Base-by-base conservation (phyloP, 2,329 filamentous ascomycete species). In the Didymella glomerata region DNA sequence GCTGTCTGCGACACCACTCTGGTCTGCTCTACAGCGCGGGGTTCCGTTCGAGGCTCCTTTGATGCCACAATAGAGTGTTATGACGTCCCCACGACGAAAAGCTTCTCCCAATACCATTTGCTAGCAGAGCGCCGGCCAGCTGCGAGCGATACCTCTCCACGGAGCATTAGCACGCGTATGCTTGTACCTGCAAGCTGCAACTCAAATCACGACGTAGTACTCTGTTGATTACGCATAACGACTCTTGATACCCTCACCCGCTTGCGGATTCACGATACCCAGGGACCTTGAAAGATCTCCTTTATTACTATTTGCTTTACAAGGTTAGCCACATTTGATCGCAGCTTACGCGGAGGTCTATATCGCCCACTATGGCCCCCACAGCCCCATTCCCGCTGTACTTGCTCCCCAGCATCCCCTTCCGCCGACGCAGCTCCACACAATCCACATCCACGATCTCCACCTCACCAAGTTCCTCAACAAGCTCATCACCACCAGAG, bases 351-450 rank as follows among this genome's bases (percentile, higher is more conserved):
- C 48, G 3, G 22, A 51, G 24, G n/a, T 28, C 55, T 5, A 28
- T 20, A 16, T n/a, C 40, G 13, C n/a, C 22, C 18, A 40, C 28
- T 22, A 58, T 59, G 56, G 40, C 46, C 4, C 64, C 68, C 47
- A 67, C 68, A 38, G 49, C 81, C 13, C 84, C 84, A 3, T 77
- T 78, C 61, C 75, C 75, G 2, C 68, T 77, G 57, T 78, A 77
- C 67, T 73, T 78, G 45, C 64, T 78, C 59, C 75, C 76, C 11
- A 69, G 65, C 62, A 67, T 76, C 42, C 69, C 75, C 57, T 75
- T 75, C 65, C 71, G 70, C 71, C 80, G 79, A 44, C 78, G 80
- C 57, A 76, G 79, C 62, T 78, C 70, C 58, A 76, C 77, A 36
- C 69, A 70, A 51, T 68, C 75, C 48, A 73, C 71, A n/a, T 60